Base-by-base conservation (phyloP, 2,329 filamentous ascomycete genomes). In the Anisogramma anomala region DNA sequence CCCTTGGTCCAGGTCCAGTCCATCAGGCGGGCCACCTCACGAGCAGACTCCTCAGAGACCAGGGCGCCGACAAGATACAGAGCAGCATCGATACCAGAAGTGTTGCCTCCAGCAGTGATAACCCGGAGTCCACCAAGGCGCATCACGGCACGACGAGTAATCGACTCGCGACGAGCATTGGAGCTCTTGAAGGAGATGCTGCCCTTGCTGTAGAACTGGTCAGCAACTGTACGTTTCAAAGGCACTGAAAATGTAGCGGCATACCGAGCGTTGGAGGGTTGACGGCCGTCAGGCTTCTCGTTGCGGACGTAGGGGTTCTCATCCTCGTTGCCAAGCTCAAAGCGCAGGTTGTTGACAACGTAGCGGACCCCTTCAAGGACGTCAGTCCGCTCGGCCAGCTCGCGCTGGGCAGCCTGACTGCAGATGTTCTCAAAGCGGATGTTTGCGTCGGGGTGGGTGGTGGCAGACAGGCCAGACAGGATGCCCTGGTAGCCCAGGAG, bases 321-420 rank as follows among this genome's bases (percentile, higher is more conserved):
- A 48, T 88, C 82, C 55, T 83, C 77, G 55, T 88, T 77, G 46
- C 82, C 81, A 51, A 91, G 68, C 53, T 91, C 84, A 60, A 89
- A 93, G 52, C 85, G 82, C 45, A 87, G 79, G 64, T 93, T 91
- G 71, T 93, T 93, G 59, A 93, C 85, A 15, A 93, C 84, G 58
- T 91, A 93, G 55, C 84, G 74, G 55, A 72, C 71, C 49, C 84
- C 80, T 56, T 91, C 84, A 55, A 89, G 73, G 49, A 91, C 82
- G 55, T 91, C 84, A 53, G 83, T 86, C 56, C 83, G 79, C 66
- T 87, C 81, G 42, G 77, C 73, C 50, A 82, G 68, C 59, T 84
- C 77, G 48, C 77, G 71, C 43, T 76, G 74, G 33, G 82, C 74
- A 35, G 78, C 76, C 49, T 84, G 78, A 59, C 82, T 83, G 69